phyloP scores from a whole-genome alignment of 345 rosid species.

The Punica granatum region DNA sequence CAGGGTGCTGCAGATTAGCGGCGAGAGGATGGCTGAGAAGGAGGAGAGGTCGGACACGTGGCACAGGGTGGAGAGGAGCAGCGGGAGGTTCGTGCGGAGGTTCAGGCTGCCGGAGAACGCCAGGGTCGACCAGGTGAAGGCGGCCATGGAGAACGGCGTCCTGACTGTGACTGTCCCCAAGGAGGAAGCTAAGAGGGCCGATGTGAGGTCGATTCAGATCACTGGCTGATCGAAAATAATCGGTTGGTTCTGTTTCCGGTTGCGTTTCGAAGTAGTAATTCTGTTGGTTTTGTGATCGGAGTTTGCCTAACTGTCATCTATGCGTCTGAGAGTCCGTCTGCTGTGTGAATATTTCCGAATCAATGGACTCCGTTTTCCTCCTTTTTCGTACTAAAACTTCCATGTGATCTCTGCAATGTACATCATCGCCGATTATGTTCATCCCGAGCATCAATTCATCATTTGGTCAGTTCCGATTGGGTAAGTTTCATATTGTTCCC shows the following conservation, averaged over 20 bases:
- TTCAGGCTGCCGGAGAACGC: slow-evolving; percentile 33
- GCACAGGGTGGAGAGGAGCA: slow-evolving; percentile 29
- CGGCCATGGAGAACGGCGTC: slow-evolving; percentile 34
- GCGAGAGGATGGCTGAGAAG: slow-evolving; percentile 26
- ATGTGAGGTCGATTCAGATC: slow-evolving; percentile 29
- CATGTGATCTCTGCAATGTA: too few relatives aligned
- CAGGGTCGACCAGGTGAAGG: slow-evolving; percentile 27
- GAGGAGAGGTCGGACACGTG: slow-evolving; percentile 31
- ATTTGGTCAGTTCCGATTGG: too few relatives aligned
- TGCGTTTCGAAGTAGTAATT: background rate
- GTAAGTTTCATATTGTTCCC: too few relatives aligned
- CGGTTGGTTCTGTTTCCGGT: background rate
- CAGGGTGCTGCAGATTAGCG: slow-evolving; percentile 28
- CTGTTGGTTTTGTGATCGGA: background rate
- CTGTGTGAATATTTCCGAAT: background rate
- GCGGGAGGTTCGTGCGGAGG: slow-evolving; percentile 32
- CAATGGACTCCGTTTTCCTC: background rate
- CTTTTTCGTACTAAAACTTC: too few relatives aligned
- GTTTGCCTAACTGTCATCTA: background rate
- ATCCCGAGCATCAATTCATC: too few relatives aligned
- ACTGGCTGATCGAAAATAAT: background rate
- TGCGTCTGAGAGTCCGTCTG: too few relatives aligned
- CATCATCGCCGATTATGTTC: too few relatives aligned
- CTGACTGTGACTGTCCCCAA: slow-evolving; percentile 31
- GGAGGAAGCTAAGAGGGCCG: slow-evolving; percentile 8